A percentile compares a stretch with the other conserved stretches of the same genome.
These are phyloP conservation scores for Mycena citricolor DNA, from an alignment of 1,284 basidiomycete genomes.

Conservation along the genomic window DNA sequence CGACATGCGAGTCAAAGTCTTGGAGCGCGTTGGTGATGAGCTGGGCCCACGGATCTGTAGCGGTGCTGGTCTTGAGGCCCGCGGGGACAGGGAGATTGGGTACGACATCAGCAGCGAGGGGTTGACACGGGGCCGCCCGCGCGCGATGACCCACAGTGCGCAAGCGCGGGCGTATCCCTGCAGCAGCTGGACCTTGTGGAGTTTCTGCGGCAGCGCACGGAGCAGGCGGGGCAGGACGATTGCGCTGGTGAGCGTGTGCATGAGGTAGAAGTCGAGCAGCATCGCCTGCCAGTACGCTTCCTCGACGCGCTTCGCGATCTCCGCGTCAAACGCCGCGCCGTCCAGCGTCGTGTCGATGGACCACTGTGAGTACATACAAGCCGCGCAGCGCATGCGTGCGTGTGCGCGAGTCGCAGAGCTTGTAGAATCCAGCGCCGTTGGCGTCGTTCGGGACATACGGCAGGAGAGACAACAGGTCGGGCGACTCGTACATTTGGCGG, in stretches of 20 bases:
- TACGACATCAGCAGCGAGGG: constrained; percentile 23
- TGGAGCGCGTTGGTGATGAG: no score
- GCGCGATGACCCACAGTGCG: constrained; percentile 44
- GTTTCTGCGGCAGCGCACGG: constrained; percentile 33
- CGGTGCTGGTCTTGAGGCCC: no score
- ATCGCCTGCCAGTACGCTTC: constrained; percentile 55
- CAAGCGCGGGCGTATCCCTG: constrained; percentile 45
- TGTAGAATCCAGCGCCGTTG: constrained; percentile 45
- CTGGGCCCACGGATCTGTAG: no score
- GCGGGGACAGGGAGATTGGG: neutral
- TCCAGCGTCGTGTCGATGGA: constrained; percentile 37
- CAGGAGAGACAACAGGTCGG: constrained; percentile 49
- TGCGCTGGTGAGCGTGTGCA: constrained; percentile 66
- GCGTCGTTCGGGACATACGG: constrained; percentile 45
- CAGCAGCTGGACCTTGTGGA: constrained; percentile 49
- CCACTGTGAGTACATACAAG: constrained; percentile 53
- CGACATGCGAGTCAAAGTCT: no score
- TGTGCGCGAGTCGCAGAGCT: no score
- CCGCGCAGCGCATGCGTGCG: no score
- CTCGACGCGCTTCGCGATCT: no score
- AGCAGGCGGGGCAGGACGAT: constrained; percentile 57
- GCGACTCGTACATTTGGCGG: constrained; percentile 52
- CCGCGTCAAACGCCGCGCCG: constrained; percentile 33
- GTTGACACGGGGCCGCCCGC: constrained; percentile 62
- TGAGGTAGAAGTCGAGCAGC: constrained; percentile 70